Conservation (phyloP, 169 alveolate genomes). For the Eimeria falciformis region DNA sequence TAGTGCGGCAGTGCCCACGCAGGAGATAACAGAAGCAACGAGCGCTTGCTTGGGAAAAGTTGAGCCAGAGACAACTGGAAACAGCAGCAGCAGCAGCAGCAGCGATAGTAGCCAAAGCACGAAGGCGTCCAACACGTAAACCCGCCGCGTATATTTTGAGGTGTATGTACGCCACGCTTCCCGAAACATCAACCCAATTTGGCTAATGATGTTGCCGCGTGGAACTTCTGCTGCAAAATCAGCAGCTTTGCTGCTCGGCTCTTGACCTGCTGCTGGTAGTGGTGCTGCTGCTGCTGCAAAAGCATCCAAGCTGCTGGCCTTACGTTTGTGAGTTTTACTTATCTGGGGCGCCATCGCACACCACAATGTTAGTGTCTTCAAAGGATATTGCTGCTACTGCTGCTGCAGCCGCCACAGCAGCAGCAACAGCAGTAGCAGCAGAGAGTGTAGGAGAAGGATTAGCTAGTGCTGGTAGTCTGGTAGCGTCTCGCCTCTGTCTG, state of each 20-base stretch:
- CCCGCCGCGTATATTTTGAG: neutral
- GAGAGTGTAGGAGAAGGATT: too few species aligned
- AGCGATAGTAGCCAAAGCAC: constrained; percentile 8
- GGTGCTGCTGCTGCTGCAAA: constrained; percentile 17
- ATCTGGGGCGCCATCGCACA: too few species aligned
- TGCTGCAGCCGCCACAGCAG: neutral
- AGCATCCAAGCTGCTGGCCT: too few species aligned
- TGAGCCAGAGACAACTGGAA: constrained; percentile 21
- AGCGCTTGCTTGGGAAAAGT: constrained; percentile 45
- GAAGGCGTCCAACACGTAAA: constrained; percentile 29
- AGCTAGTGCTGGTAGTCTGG: too few species aligned
- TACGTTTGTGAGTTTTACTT: too few species aligned
- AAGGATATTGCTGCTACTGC: too few species aligned
- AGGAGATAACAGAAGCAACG: constrained; percentile 56
- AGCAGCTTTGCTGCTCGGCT: neutral
- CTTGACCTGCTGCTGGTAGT: constrained; percentile 15
- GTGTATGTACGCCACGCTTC: constrained; percentile 18
- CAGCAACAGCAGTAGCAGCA: constrained; percentile 6
- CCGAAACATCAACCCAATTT: neutral
- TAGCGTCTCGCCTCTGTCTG: too few species aligned
- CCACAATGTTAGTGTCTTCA: neutral
- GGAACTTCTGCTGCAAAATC: neutral
- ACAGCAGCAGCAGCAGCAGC: constrained; percentile 43
- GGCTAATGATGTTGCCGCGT: constrained; percentile 11
- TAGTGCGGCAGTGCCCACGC: constrained; percentile 71